Base-by-base conservation (phyloP, 495 filamentous ascomycete species). In the Tuber magnatum region DNA sequence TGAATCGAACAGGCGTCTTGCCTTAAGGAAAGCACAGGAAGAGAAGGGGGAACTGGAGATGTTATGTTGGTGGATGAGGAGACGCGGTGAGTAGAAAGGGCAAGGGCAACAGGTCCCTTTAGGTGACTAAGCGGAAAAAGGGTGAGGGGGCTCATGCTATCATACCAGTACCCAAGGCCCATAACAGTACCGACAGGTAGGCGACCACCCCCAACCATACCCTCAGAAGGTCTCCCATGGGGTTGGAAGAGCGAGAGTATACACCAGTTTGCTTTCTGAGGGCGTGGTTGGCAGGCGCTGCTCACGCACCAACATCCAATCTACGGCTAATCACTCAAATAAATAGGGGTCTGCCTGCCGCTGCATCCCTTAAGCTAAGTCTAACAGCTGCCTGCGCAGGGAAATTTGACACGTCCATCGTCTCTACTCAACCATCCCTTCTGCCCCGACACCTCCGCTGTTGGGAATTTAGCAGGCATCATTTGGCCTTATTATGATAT, bases 1-100 rank as follows among this genome's bases (percentile, higher is more conserved):
- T 71, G 28, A 16, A 68, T 42, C 24, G 56, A 70, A 71, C 35
- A 70, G 39, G 65, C 43, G 32, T 68, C 68, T 69, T 20, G 46
- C 71, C 68, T 43, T n/a, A 75, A 41, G 18, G 51, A 40, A 72
- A 77, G 69, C 41, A 61, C 32, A 44, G 41, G 14, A 18, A 48
- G 68, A 38, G 56, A 8, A 35, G 56, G 14, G 56, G 56, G 56
- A 16, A 8, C 56, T 35, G 56, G 18, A 28, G 56, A 65, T 65
- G 56, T 61, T 61, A 61, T 32, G 51, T 65, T 65, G 56, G 56
- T 65, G 56, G 56, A 65, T 65, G 56, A 35, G 32, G n/a, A 28
- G 56, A 65, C 28, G 56, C 56, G 56, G 56, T 6, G 56, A 65
- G 28, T 14, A 65, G 56, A 35, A 4, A 65, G 56, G 56, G 56